These are phyloP conservation scores for Picocystis salinarum DNA, from an alignment of 139 green algal genomes.

Conservation along the genomic window DNA sequence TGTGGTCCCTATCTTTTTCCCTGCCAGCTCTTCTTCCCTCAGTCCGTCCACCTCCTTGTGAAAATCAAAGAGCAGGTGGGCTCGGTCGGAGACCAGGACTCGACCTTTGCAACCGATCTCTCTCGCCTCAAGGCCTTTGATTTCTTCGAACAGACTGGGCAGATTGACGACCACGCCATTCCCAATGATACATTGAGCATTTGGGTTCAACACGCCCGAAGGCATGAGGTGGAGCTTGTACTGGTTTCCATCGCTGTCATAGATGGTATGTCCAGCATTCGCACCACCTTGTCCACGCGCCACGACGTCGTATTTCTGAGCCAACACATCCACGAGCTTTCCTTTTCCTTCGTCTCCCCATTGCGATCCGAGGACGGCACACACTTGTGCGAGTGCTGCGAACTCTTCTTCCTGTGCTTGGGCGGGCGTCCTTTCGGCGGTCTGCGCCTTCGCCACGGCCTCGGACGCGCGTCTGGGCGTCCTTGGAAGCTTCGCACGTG, in stretches of 20 bases:
- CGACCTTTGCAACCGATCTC: slow-evolving; percentile 14
- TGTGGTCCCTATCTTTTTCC: slow-evolving; percentile 89
- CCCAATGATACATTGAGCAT: slow-evolving; percentile 76
- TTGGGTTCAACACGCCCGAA: slow-evolving; percentile 84
- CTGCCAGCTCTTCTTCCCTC: slow-evolving; percentile 74
- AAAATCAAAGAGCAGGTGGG: slow-evolving; percentile 95
- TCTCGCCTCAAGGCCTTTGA: slow-evolving; percentile 27
- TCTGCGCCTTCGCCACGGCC: too few species aligned
- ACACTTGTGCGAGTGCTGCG: slow-evolving; percentile 36
- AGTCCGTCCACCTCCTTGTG: slow-evolving; percentile 94
- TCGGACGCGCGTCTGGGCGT: too few species aligned
- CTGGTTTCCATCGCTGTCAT: slow-evolving; percentile 82
- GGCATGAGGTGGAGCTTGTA: slow-evolving; percentile 95
- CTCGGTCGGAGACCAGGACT: slow-evolving; percentile 61
- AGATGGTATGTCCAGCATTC: slow-evolving; percentile 99
- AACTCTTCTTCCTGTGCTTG: slow-evolving; percentile 2
- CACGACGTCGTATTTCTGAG: slow-evolving; percentile 89
- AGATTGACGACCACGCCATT: slow-evolving; percentile 96
- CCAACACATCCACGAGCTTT: slow-evolving; percentile 97
- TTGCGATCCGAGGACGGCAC: slow-evolving; percentile 86
- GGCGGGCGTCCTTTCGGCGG: too few species aligned
- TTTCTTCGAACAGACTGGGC: slow-evolving; percentile 84
- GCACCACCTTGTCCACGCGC: slow-evolving; percentile 82
- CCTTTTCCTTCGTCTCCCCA: slow-evolving; percentile 99
- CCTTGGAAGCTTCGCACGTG: too few species aligned